A percentile compares a stretch with the other conserved stretches of the same genome.
Conservation (phyloP, 2,329 filamentous ascomycete genomes). For the Phaeosphaeriaceae sp. region DNA sequence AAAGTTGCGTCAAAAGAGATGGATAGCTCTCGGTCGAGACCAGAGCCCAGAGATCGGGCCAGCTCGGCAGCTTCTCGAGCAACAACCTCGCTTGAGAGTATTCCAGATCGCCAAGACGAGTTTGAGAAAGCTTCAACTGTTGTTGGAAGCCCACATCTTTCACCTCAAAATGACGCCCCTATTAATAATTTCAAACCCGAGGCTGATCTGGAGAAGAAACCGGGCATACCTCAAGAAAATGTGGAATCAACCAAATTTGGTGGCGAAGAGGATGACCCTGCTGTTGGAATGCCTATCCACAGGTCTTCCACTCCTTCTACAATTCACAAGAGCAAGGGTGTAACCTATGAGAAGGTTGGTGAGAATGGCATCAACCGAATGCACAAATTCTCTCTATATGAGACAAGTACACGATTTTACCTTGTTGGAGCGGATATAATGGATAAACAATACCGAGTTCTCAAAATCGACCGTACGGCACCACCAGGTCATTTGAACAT, state of each 20-base stretch:
- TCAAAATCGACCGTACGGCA: conserved; percentile 92
- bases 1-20: conserved; percentile 11
- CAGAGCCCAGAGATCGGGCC: conserved; percentile 30
- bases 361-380: conserved; percentile 62
- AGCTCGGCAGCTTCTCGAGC: conserved; percentile 31
- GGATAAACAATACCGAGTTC: conserved; percentile 84
- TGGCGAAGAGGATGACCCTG: conserved; percentile 51
- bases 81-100: conserved; percentile 35
- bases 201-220: conserved; percentile 39
- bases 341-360: conserved; percentile 51
- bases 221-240: conserved; percentile 37
- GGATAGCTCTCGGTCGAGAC: conserved; percentile 27
- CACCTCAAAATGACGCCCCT: conserved; percentile 31
- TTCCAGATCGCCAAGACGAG: conserved; percentile 33
- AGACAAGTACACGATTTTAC: conserved; percentile 92
- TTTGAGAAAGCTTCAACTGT: conserved; percentile 35
- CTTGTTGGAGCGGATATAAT: conserved; percentile 91
- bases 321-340: conserved; percentile 46
- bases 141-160: conserved; percentile 30
- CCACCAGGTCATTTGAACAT: conserved; percentile 80
- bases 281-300: conserved; percentile 47
- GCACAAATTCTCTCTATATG: conserved; percentile 98
- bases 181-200: conserved; percentile 40
- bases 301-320: conserved; percentile 48
- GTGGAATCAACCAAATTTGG: conserved; percentile 44